phyloP scores from a whole-genome alignment of 805 yeast genomes.

The Pichia californica region DNA sequence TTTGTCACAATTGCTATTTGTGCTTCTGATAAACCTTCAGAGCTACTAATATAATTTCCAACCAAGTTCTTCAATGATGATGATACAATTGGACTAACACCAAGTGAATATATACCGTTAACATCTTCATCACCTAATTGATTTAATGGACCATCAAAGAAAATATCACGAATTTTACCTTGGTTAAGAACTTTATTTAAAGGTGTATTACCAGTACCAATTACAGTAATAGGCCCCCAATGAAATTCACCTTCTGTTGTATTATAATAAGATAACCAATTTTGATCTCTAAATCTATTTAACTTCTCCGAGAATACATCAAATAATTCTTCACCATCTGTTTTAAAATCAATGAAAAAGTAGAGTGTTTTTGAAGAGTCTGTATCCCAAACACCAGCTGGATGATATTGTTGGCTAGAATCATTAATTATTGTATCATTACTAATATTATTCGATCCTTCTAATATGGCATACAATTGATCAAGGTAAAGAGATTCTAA shows the following conservation, averaged over 20 bases:
- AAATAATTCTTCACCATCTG: conserved; percentile 48
- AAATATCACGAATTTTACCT: conserved; percentile 30
- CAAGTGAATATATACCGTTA: conserved; percentile 8
- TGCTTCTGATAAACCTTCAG: conserved; percentile 28
- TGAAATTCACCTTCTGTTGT: conserved; percentile 26
- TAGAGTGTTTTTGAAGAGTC: conserved; percentile 47
- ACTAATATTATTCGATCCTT: conserved; percentile 37
- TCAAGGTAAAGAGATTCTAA: conserved; percentile 45
- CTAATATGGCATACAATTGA: conserved; percentile 44
- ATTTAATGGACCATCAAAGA: conserved; percentile 48
- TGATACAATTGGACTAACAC: conserved; percentile 32
- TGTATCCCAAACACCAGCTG: conserved; percentile 30
- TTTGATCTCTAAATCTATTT: conserved; percentile 39
- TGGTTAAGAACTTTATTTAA: conserved; percentile 27
- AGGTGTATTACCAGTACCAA: conserved; percentile 65
- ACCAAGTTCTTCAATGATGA: conserved; percentile 22
- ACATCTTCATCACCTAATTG: conserved; percentile 10
- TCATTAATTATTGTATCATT: not conserved
- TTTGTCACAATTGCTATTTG: conserved; percentile 28
- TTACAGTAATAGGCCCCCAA: conserved; percentile 53
- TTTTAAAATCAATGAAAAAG: conserved; percentile 59
- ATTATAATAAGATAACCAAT: conserved; percentile 47
- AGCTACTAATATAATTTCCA: conserved; percentile 15
- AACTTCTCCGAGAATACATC: conserved; percentile 38
- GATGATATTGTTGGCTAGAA: too few relatives aligned